A percentile compares a stretch with the other conserved stretches of the same genome.
These are phyloP conservation scores for Lizonia empirigonia DNA, from an alignment of 2,329 filamentous ascomycete genomes.

Conservation along the genomic window DNA sequence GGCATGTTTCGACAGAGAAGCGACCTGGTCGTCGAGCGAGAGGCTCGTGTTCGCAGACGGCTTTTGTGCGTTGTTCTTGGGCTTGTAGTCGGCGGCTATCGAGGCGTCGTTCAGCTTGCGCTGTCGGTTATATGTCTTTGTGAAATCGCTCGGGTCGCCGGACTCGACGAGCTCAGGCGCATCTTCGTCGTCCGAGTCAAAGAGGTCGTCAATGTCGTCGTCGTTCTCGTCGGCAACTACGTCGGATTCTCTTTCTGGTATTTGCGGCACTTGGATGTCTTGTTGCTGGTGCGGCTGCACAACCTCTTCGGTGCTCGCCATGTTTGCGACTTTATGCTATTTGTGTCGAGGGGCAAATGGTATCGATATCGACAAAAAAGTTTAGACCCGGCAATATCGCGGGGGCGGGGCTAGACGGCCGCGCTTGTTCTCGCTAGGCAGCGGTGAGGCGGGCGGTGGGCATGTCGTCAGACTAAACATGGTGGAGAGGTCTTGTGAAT, in stretches of 20 bases:
- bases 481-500: too few relatives aligned
- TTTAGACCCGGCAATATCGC: conserved; percentile 10
- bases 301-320: conserved; percentile 20
- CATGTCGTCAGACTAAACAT: too few relatives aligned
- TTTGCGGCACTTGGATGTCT: conserved; percentile 11
- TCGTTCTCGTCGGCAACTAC: conserved; percentile 52
- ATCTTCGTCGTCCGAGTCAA: conserved; percentile 62
- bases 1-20: conserved; percentile 82
- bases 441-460: conserved; percentile 4
- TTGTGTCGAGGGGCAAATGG: conserved; percentile 1
- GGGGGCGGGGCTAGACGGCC: conserved; percentile 6
- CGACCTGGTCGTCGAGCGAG: conserved; percentile 85
- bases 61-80: conserved; percentile 71
- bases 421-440: too few relatives aligned
- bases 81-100: conserved; percentile 59
- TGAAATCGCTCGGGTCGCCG: conserved; percentile 69
- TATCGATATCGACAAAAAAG: conserved; percentile 13
- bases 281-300: conserved; percentile 14
- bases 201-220: conserved; percentile 68
- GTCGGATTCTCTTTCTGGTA: conserved; percentile 8
- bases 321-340: conserved; percentile 3
- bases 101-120: conserved; percentile 65
- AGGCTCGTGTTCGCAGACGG: conserved; percentile 79
- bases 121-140: conserved; percentile 88
- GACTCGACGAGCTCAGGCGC: conserved; percentile 62